These are phyloP conservation scores for Macrotyloma uniflorum DNA, from an alignment of 306 rosid genomes.

Conservation along the genomic window DNA sequence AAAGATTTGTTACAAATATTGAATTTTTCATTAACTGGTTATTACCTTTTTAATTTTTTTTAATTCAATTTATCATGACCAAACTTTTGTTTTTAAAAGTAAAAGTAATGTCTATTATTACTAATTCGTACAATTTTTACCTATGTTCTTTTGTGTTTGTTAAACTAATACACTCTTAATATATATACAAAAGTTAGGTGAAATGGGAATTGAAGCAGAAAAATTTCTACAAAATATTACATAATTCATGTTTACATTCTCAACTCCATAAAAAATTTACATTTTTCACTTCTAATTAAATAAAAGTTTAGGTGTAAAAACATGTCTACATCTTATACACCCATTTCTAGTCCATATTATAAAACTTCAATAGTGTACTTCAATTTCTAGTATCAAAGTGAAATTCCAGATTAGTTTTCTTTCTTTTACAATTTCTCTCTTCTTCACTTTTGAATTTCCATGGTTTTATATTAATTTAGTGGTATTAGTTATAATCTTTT, in stretches of 20 bases:
- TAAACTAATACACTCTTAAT: too few relatives aligned
- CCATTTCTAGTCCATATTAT: too few relatives aligned
- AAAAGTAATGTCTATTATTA: too few relatives aligned
- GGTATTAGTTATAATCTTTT: background rate
- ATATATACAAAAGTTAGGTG: too few relatives aligned
- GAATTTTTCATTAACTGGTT: background rate
- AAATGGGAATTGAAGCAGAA: too few relatives aligned
- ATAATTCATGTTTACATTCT: background rate
- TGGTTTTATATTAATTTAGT: background rate
- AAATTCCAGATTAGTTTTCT: background rate
- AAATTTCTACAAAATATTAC: background rate
- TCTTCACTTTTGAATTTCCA: background rate
- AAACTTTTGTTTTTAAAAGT: too few relatives aligned
- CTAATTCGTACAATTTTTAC: too few relatives aligned
- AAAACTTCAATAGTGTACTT: too few relatives aligned
- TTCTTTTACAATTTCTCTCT: background rate
- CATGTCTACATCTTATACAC: background rate
- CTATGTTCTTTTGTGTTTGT: too few relatives aligned
- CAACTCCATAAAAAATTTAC: background rate
- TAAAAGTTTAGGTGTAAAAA: background rate
- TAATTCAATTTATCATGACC: too few relatives aligned
- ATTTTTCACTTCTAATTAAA: background rate
- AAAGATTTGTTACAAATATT: background rate
- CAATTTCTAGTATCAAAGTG: background rate
- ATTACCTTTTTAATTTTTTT: background rate